Percentiles rank a stretch among this genome's conserved stretches.
These are phyloP conservation scores for Irpex sp. DNA, from an alignment of 1,284 basidiomycete species.

Conservation along the genomic window DNA sequence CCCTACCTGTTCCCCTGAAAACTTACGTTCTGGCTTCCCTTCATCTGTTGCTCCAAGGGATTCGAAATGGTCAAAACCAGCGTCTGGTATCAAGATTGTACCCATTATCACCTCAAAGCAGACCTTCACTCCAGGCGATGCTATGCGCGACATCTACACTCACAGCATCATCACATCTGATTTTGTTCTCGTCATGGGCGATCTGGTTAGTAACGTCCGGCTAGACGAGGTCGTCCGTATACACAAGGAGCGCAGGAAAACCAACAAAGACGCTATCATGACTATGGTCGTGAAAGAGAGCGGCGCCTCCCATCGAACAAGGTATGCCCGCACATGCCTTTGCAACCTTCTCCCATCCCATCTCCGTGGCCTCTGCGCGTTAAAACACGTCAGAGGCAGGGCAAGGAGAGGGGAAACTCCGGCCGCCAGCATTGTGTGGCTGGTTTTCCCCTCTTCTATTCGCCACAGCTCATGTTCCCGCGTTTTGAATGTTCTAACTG, in stretches of 20 bases:
- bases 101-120: constrained; percentile 86
- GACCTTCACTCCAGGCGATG: constrained; percentile 91
- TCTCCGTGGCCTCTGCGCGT: background rate
- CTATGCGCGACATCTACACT: constrained; percentile 94
- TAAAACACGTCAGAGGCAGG: background rate
- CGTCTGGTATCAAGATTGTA: constrained; percentile 79
- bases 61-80: constrained; percentile 78
- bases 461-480: background rate
- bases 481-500: background rate
- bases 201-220: constrained; percentile 91
- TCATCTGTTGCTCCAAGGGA: constrained; percentile 38
- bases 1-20: background rate
- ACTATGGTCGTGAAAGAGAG: constrained; percentile 89
- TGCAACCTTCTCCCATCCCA: constrained; percentile 6
- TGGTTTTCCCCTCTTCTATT: background rate
- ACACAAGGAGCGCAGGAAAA: constrained; percentile 85
- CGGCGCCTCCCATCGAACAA: constrained; percentile 66
- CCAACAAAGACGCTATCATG: constrained; percentile 94
- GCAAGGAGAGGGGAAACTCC: background rate
- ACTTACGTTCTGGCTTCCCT: constrained; percentile 6
- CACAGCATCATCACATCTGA: constrained; percentile 90
- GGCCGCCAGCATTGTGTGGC: background rate
- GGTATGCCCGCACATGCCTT: constrained; percentile 40
- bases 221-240: constrained; percentile 86
- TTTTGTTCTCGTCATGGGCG: constrained; percentile 92